Base-by-base conservation (phyloP, 768 basidiomycete genomes). In the Panellus pusillus region DNA sequence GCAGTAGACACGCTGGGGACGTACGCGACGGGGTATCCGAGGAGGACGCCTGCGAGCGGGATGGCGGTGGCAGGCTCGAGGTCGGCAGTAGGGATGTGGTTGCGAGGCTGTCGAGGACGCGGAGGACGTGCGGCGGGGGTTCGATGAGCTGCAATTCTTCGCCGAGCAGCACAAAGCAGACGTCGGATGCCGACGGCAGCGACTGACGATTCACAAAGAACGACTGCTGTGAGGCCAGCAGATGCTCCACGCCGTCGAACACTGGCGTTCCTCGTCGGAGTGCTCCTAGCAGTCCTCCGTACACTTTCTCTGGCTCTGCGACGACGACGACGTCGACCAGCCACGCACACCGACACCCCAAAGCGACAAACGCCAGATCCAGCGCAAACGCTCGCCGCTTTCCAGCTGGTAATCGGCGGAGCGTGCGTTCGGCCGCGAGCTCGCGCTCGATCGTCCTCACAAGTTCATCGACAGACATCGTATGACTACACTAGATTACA, bases 21-120 rank as follows among this genome's bases (percentile, higher is more conserved):
- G 45, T 84, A 84, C 19, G 77, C 74, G 9, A 86, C 76, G 9
- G 80, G 79, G 60, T 87, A 87, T 53, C 84, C 84, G 31, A 87
- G 76, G 20, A 87, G 64, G 8, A 83, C 54, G 1, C 75, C 86
- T 4, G 85, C 82, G 5, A 87, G 70, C 13, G 85, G 79, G 38
- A 87, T 68, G 2, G 72, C 66, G 9, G 50, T 62, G 19, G 53
- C 62, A 44, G 66, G 56, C 6, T 69, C 44, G 13, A 72, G 60
- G 20, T 48, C 49, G 38, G n/a, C n/a, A n/a, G n/a, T n/a, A n/a
- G n/a, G n/a, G n/a, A n/a, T n/a, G n/a, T n/a, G n/a, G 63, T 20
- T 79, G 57, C 44, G 67, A 63, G 48, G 70, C 68, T 0, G 49
- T n/a, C 41, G 9, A 52, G 42, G 9, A 38, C 41, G 3, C 18